Base-by-base conservation (phyloP, 31 red algal genomes). In the Odonthalia washingtoniensis region DNA sequence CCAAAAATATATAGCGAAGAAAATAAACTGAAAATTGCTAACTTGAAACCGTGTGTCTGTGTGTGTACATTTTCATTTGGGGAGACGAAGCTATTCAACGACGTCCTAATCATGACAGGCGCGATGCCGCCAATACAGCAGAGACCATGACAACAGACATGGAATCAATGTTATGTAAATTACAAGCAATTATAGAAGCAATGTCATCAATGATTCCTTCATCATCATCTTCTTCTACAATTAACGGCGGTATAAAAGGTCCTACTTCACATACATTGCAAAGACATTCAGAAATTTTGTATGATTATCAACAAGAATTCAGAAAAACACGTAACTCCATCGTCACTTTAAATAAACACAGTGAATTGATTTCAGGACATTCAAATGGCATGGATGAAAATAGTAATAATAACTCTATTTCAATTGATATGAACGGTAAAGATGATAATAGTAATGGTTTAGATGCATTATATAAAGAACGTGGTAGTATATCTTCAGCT, bases 221-320 rank as follows among this genome's bases (percentile, higher is more conserved):
- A 28, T 34, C 28, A 9, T 14, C 63, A 67, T 1, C n/a, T 39
- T 74, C 42, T 57, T 35, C 44, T 36, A 57, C 67, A 26, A 67
- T 32, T 43, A 46, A 9, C 42, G 75, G 67, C 24, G 65, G 40
- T 39, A 53, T 72, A 24, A 46, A 53, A 35, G 76, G 31, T 69
- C 32, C 66, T 1, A 45, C 72, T 5, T 84, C 84, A 17, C 93
- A 92, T 41, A 90, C 88, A 38, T 73, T 95, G 39, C 90, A 95
- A 72, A 78, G 96, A 67, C 96, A 98, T 67, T 72, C 89, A 24
- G 96, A 98, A 75, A 95, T 98, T 69, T 82, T 98, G 30, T 79
- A 82, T n/a, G 96, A 98, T 74, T 98, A 95, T 40, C 88, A 63
- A 32, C 80, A 89, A 38, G 96, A 98, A 87, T 98, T 95, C 46